Evolutionary conservation across 768 basidiomycete species (phyloP).

Genomic region (Mrakia frigida): DNA sequence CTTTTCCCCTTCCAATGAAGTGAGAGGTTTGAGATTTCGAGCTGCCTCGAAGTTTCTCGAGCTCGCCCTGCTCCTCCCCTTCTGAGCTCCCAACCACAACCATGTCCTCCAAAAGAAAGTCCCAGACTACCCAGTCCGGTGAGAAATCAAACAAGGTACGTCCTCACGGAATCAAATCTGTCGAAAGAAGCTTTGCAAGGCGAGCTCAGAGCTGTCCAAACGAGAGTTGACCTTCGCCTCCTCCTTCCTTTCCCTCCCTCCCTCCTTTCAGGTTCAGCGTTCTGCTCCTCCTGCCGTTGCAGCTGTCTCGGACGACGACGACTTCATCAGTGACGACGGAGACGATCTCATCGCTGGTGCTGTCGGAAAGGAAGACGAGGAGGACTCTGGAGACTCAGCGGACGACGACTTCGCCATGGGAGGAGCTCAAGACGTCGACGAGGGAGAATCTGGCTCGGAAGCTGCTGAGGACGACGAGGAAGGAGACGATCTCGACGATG

Average conservation of each 20-base stretch:
- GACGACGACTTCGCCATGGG: slow-evolving; percentile 16
- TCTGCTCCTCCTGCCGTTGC: neutral
- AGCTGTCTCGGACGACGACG: slow-evolving; percentile 30
- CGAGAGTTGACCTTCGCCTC: neutral
- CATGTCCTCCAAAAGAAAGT: slow-evolving; percentile 18
- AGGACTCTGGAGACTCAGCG: slow-evolving; percentile 33
- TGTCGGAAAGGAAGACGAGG: slow-evolving; percentile 29
- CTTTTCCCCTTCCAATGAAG: too few species aligned
- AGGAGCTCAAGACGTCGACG: slow-evolving; percentile 25
- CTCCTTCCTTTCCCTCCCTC: neutral
- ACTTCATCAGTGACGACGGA: slow-evolving; percentile 35
- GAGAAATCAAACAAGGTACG: neutral
- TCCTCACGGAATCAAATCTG: neutral
- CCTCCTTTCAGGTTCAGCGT: neutral
- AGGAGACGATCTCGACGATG: slow-evolving; percentile 33
- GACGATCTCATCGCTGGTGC: slow-evolving; percentile 34
- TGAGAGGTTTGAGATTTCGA: neutral
- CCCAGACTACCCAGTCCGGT: slow-evolving; percentile 5
- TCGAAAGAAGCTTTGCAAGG: neutral
- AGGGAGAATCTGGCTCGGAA: slow-evolving; percentile 25
- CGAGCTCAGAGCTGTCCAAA: neutral
- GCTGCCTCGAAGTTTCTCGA: neutral
- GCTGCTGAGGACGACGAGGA: slow-evolving; percentile 29
- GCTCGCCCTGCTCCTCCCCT: neutral
- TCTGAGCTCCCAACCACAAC: neutral